Evolutionary conservation across 2,329 filamentous ascomycete species (phyloP), one percentile per base, ranked within the genome.

Genomic region (Aureobasidium sp.): DNA sequence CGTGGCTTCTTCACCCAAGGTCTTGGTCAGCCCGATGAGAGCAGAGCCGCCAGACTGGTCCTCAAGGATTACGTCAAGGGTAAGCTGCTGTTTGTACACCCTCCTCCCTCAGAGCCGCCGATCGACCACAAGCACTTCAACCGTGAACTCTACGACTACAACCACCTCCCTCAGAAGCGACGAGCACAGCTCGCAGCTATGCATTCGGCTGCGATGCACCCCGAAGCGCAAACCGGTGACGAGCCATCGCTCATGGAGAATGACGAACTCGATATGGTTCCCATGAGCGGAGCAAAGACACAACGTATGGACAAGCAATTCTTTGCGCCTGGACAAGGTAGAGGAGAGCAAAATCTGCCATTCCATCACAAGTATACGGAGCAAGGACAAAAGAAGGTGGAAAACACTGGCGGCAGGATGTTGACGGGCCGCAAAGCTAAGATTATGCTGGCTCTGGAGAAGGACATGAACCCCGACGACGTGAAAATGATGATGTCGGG

Each of bases 11-110:
- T 89, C 63, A 97, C 92, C 5, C 87, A 89, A 60, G 94, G 94
- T 70, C 84, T 90, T 37, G 93, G 94, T 9, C 89, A 94, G 71
- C 93, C 94, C 0, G 94, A 99, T 70, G 91, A 96, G 78, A 95
- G 91, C 1, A 84, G 94, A 68, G 94, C 94, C 7, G 91, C 93
- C 5, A 84, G 94, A 59, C 89, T 90, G 68, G 82, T 99, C 17
- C 83, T 99, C 29, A 99, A 99, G 74, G 94, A 99, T 77, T 99
- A 97, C 71, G 94, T 99, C 68, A 96, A 88, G 72, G 94, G 94
- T 65, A 97, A 97, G 77, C 83, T 99, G 0, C 83, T 97, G 6
- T 97, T 88, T 78, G 94, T 91, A 67, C 87, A 93, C 69, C 92
- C 94, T 5, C 94, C 94, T 0, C 92, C 92, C 0, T 78, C 78